Conservation (phyloP, 2,329 filamentous ascomycete genomes). For the Diaporthe destruens region DNA sequence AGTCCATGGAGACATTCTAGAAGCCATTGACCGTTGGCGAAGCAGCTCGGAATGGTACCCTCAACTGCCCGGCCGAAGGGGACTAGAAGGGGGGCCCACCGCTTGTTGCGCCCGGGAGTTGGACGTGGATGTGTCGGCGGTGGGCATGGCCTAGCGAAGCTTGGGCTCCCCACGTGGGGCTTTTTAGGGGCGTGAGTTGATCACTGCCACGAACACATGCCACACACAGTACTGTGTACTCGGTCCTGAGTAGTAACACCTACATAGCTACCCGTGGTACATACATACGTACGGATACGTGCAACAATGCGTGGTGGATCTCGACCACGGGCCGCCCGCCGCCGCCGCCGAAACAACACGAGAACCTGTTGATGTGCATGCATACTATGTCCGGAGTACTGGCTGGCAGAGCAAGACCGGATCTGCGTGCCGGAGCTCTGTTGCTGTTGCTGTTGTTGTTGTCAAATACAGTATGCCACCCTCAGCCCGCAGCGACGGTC, state of each 20-base stretch:
- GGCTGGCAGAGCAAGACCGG: not conserved
- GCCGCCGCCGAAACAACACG: slow-evolving; percentile 22
- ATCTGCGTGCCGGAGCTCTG: not conserved
- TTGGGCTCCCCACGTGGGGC: slow-evolving; percentile 26
- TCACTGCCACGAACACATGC: slow-evolving; percentile 24
- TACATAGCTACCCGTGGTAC: too few relatives aligned
- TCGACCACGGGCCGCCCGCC: slow-evolving; percentile 14
- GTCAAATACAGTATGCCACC: not conserved
- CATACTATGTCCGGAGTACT: not conserved
- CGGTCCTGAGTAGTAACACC: too few relatives aligned
- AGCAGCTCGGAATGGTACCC: slow-evolving; percentile 8
- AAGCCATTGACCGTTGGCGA: slow-evolving; percentile 29
- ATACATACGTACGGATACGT: not conserved
- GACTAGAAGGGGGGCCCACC: slow-evolving; percentile 15
- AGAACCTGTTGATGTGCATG: not conserved
- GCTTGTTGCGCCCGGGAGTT: slow-evolving; percentile 17
- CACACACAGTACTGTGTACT: too few relatives aligned
- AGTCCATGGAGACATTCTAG: slow-evolving; percentile 31
- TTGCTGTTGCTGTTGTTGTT: not conserved
- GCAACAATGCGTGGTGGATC: slow-evolving; percentile 21
- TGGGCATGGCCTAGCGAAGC: slow-evolving; percentile 23
- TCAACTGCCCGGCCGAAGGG: slow-evolving; percentile 16
- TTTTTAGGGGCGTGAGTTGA: slow-evolving; percentile 33
- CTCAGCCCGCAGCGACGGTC: not conserved
- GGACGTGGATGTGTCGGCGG: slow-evolving; percentile 20